Percentiles rank a stretch among this genome's conserved stretches.
Conservation (phyloP, 495 filamentous ascomycete genomes). For the Glarea lozoyensis region DNA sequence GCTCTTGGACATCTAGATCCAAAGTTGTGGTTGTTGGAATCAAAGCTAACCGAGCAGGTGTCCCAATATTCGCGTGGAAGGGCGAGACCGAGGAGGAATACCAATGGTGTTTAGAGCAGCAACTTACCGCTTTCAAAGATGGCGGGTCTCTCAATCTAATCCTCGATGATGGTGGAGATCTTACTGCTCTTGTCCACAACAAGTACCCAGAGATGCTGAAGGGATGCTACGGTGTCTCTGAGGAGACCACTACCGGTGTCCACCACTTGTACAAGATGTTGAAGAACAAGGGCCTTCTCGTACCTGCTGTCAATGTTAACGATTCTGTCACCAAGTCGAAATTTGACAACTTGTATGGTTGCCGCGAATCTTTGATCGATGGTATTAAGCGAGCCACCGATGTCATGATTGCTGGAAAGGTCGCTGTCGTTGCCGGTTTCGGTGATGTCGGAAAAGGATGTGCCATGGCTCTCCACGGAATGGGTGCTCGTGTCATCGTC, state of each 20-base stretch:
- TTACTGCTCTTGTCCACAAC: conserved; percentile 90
- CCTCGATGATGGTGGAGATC: conserved; percentile 96
- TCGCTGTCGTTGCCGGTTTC: conserved; percentile 93
- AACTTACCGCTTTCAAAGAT: conserved; percentile 93
- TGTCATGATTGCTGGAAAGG: conserved; percentile 99
- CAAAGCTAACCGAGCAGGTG: conserved; percentile 29
- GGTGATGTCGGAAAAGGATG: conserved; percentile 99
- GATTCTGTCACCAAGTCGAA: conserved; percentile 72
- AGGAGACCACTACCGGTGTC: conserved; percentile 99
- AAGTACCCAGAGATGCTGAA: conserved; percentile 98
- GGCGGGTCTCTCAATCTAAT: conserved; percentile 95
- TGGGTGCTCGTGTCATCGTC: conserved; percentile 94
- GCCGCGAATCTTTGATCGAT: conserved; percentile 96
- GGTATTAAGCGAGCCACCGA: conserved; percentile 99
- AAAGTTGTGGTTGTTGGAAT: not conserved
- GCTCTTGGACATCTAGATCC: too few relatives aligned
- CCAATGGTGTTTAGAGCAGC: conserved; percentile 98
- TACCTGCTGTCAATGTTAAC: conserved; percentile 98
- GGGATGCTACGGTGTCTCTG: conserved; percentile 95
- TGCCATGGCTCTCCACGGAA: conserved; percentile 85
- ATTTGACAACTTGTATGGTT: conserved; percentile 99
- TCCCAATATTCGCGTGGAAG: conserved; percentile 99
- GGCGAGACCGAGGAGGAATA: conserved; percentile 99
- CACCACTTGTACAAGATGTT: conserved; percentile 99
- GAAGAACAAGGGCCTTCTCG: conserved; percentile 82